Evolutionary conservation across 2,329 filamentous ascomycete species (phyloP).

Genomic region (Aschersonia sp.): DNA sequence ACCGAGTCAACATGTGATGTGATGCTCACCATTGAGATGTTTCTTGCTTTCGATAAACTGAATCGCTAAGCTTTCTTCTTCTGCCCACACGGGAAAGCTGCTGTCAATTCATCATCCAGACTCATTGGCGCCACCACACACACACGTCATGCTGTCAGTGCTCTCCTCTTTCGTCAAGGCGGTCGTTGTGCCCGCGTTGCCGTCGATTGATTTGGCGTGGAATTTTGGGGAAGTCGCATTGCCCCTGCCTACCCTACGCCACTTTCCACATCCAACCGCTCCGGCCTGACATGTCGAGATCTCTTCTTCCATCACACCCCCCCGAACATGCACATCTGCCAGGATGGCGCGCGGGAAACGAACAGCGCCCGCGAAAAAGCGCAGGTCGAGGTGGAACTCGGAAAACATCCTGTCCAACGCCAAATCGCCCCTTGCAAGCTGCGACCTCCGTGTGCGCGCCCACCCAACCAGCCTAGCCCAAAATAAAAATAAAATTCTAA

Average conservation of each 20-base stretch:
- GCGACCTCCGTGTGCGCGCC: constrained; percentile 19
- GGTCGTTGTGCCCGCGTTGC: too few relatives aligned
- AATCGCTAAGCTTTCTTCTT: too few relatives aligned
- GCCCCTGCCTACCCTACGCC: not conserved
- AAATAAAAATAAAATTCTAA: not conserved
- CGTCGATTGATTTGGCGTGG: too few relatives aligned
- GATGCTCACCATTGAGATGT: too few relatives aligned
- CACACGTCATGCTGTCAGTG: too few relatives aligned
- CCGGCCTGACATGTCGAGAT: not conserved
- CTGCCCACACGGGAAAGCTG: too few relatives aligned
- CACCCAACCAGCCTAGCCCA: too few relatives aligned
- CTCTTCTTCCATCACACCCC: not conserved
- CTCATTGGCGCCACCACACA: too few relatives aligned
- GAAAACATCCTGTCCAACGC: constrained; percentile 20
- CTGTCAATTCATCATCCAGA: too few relatives aligned
- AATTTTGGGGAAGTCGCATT: not conserved
- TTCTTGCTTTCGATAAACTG: too few relatives aligned
- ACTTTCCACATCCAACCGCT: not conserved
- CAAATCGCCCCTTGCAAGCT: constrained; percentile 22
- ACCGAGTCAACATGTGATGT: too few relatives aligned
- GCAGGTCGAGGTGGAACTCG: constrained; percentile 20
- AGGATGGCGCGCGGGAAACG: not conserved
- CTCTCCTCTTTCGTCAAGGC: too few relatives aligned
- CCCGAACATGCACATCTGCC: not conserved
- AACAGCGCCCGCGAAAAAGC: not conserved